Percentiles rank a stretch among this genome's conserved stretches.
These are phyloP conservation scores for Agaricus bisporus DNA, from an alignment of 768 basidiomycete genomes.

Conservation along the genomic window DNA sequence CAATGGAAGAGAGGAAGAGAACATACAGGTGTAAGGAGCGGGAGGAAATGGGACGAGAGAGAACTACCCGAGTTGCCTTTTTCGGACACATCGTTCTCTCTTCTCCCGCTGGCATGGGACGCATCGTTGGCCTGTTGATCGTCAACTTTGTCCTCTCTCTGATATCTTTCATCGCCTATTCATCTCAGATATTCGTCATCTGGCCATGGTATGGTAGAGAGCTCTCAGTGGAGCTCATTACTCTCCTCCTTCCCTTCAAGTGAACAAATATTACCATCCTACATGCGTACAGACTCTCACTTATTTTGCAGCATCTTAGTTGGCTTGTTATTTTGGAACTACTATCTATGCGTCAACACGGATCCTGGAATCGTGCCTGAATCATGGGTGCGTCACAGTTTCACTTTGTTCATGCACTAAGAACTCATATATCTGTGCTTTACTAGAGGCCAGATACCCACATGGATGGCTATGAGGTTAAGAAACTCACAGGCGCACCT, in stretches of 20 bases:
- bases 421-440: background rate
- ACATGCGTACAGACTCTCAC: constrained; percentile 8
- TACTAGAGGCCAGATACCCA: constrained; percentile 69
- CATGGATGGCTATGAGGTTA: constrained; percentile 80
- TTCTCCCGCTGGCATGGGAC: background rate
- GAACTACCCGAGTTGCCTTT: constrained; percentile 7
- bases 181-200: constrained; percentile 84
- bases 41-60: background rate
- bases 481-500: constrained; percentile 77
- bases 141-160: constrained; percentile 66
- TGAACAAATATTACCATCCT: constrained; percentile 21
- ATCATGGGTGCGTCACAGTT: constrained; percentile 56
- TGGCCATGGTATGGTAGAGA: constrained; percentile 87
- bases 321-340: constrained; percentile 80
- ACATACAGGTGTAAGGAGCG: background rate
- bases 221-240: constrained; percentile 67
- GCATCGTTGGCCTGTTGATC: constrained; percentile 43
- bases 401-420: background rate
- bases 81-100: background rate
- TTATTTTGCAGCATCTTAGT: constrained; percentile 55
- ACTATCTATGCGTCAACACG: constrained; percentile 74
- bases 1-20: background rate
- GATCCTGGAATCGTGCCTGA: constrained; percentile 82
- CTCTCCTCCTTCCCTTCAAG: constrained; percentile 89
- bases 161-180: constrained; percentile 84